Percentiles rank a stretch among this genome's conserved stretches.
phyloP scores from a whole-genome alignment of 768 basidiomycete species.

The Asterophora parasitica region DNA sequence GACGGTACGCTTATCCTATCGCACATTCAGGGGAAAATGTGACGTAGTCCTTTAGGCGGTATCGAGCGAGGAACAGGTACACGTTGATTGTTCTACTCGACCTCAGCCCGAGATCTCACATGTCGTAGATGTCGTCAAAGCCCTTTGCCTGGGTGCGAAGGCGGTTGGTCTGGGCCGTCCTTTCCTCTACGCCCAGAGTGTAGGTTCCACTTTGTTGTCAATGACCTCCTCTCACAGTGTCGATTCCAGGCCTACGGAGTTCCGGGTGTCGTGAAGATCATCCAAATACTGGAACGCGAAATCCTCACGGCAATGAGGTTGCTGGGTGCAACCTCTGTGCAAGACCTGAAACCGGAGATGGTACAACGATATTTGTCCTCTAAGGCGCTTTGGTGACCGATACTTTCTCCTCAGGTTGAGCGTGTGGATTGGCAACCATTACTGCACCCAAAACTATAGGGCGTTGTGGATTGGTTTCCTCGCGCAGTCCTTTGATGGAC shows the following conservation, averaged over 20 bases:
- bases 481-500: neutral
- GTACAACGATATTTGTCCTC: conserved; percentile 31
- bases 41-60: conserved; percentile 36
- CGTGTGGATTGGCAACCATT: conserved; percentile 64
- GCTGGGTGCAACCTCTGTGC: conserved; percentile 61
- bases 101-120: neutral
- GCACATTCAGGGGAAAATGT: neutral
- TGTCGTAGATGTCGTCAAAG: conserved; percentile 73
- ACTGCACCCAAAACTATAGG: conserved; percentile 28
- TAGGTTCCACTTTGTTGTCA: conserved; percentile 27
- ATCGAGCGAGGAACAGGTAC: conserved; percentile 72
- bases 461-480: neutral
- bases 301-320: conserved; percentile 74
- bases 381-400: neutral
- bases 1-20: conserved; percentile 48
- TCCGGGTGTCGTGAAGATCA: conserved; percentile 59
- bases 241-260: conserved; percentile 64
- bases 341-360: conserved; percentile 71
- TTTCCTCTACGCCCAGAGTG: conserved; percentile 84
- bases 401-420: conserved; percentile 40
- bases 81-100: conserved; percentile 10
- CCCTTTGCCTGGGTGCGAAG: conserved; percentile 81
- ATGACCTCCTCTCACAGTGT: neutral
- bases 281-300: conserved; percentile 70
- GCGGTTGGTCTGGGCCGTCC: conserved; percentile 84